Conservation (phyloP, 176 grass and related monocot species). For the Rhynchospora tenuis region DNA sequence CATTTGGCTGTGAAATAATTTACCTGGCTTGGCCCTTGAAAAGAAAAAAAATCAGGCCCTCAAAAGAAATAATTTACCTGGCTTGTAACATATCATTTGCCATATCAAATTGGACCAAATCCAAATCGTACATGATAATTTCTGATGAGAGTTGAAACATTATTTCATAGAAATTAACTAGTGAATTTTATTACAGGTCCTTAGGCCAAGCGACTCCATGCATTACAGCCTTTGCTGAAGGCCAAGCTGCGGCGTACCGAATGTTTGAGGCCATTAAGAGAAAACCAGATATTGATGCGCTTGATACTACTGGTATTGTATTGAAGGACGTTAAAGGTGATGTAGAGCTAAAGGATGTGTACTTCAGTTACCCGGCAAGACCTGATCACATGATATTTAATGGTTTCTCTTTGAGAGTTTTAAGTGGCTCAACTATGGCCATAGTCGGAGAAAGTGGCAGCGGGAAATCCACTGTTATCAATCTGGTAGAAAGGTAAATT, state of each 20-base stretch:
- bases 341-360: slow-evolving; percentile 69
- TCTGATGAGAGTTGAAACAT: not conserved
- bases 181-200: slow-evolving; percentile 42
- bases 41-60: too few species aligned
- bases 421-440: slow-evolving; percentile 62
- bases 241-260: slow-evolving; percentile 74
- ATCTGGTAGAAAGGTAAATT: slow-evolving; percentile 41
- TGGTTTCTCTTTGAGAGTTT: slow-evolving; percentile 56
- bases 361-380: slow-evolving; percentile 71
- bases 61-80: slow-evolving; percentile 10
- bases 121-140: not conserved
- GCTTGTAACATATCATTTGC: not conserved
- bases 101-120: not conserved
- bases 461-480: slow-evolving; percentile 82
- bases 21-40: slow-evolving; percentile 4
- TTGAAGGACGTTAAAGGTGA: slow-evolving; percentile 72
- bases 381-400: slow-evolving; percentile 57
- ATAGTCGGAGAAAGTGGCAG: slow-evolving; percentile 86
- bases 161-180: not conserved
- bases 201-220: slow-evolving; percentile 66
- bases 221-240: slow-evolving; percentile 71
- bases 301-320: slow-evolving; percentile 39
- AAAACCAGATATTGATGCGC: slow-evolving; percentile 51
- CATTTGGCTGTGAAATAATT: not conserved
- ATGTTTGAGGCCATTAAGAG: slow-evolving; percentile 84